Conservation (phyloP, 1,284 basidiomycete genomes). For the Microbotryum violaceum region DNA sequence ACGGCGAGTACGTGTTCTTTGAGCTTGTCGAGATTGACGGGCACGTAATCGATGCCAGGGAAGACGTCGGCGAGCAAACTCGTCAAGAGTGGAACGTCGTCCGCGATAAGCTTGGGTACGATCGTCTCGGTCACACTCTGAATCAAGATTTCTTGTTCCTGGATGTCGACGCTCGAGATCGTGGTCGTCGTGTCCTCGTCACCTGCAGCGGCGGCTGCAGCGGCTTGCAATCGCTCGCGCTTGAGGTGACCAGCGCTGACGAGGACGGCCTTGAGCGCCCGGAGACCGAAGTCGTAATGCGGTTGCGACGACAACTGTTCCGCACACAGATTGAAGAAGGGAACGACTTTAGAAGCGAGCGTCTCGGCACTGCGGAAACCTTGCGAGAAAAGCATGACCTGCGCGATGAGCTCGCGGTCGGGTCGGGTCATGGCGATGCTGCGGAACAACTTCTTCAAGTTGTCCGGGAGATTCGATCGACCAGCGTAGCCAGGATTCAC, state of each 20-base stretch:
- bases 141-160: slow-evolving; percentile 94
- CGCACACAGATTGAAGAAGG: slow-evolving; percentile 97
- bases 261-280: slow-evolving; percentile 92
- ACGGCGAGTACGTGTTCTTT: slow-evolving; percentile 77
- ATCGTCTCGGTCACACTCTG: slow-evolving; percentile 99
- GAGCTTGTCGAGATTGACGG: slow-evolving; percentile 79
- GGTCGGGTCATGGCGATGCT: slow-evolving; percentile 99
- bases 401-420: slow-evolving; percentile 95
- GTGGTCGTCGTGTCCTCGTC: slow-evolving; percentile 41
- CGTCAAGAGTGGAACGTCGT: slow-evolving; percentile 88
- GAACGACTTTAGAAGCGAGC: slow-evolving; percentile 93
- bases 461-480: slow-evolving; percentile 92
- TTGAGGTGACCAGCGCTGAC: slow-evolving; percentile 96
- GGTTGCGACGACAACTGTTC: slow-evolving; percentile 95
- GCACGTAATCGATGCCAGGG: slow-evolving; percentile 85
- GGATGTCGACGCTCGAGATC: slow-evolving; percentile 53
- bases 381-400: slow-evolving; percentile 99
- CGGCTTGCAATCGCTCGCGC: slow-evolving; percentile 64
- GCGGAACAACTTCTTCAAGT: slow-evolving; percentile 85
- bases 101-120: slow-evolving; percentile 94
- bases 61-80: slow-evolving; percentile 93
- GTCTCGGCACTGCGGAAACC: slow-evolving; percentile 96
- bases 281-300: slow-evolving; percentile 98
- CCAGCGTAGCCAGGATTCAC: slow-evolving; percentile 95
- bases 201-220: slow-evolving; percentile 39